phyloP scores from a whole-genome alignment of 139 green algal genomes.

The Micromonas commoda region DNA sequence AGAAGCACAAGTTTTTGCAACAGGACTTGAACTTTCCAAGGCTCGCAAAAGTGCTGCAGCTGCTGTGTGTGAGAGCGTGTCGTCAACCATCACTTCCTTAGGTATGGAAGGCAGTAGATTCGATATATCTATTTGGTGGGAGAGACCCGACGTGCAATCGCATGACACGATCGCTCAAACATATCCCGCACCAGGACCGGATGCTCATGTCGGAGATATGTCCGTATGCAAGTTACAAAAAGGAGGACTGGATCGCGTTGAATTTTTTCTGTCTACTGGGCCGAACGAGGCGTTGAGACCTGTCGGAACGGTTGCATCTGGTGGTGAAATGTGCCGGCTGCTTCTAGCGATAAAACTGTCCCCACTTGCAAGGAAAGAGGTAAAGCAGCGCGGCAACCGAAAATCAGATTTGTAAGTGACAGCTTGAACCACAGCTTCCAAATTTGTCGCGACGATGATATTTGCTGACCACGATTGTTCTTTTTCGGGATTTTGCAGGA shows the following conservation, averaged over 20 bases:
- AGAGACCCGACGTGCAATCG: background rate
- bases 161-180: background rate
- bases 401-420: too few species aligned
- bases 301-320: slow-evolving; percentile 2
- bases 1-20: too few species aligned
- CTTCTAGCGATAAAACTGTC: slow-evolving; percentile 15
- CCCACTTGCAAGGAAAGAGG: background rate
- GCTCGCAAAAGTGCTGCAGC: too few species aligned
- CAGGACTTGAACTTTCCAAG: too few species aligned
- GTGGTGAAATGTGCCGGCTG: background rate
- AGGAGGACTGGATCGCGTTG: slow-evolving; percentile 1
- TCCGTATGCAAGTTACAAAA: background rate
- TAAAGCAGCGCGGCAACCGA: background rate
- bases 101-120: slow-evolving; percentile 16
- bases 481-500: too few species aligned
- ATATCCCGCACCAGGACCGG: background rate
- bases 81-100: background rate
- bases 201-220: background rate
- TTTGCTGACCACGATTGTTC: too few species aligned
- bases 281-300: background rate
- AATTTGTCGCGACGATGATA: too few species aligned
- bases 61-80: background rate
- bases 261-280: slow-evolving; percentile 1
- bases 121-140: background rate
- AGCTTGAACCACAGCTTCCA: too few species aligned